Base-by-base conservation (phyloP, 202 grass and related monocot species). In the Panicum virgatum region DNA sequence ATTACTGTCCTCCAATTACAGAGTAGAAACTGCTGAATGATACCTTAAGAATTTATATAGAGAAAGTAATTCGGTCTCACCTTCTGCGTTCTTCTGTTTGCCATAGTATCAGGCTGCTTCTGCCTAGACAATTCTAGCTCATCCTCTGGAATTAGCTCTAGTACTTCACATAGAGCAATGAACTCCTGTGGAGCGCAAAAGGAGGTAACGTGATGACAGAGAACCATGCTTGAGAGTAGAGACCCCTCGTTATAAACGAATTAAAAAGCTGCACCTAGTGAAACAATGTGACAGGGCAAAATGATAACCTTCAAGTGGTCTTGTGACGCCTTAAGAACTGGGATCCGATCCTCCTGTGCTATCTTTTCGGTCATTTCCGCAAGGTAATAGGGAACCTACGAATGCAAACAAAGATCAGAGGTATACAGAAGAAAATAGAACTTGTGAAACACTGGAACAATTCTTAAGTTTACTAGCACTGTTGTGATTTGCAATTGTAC, bases 361-460 rank as follows among this genome's bases (percentile, higher is more conserved):
- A 89, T 64, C 46, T 90, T 91, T 66, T 98, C 96, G 14, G 85
- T 93, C 85, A 98, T 90, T 72, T 93, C 92, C 22, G 77, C 90
- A 11, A 96, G 87, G 87, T 89, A 98, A 78, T 87, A 98, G 1
- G 89, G 89, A 2, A 93, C 87, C 96, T 96, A 67, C n/a, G 76
- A 68, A 1, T 78, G 72, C 32, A 29, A 78, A 82, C 16, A 43
- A 51, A 2, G 40, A 44, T 20, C 65, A 50, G 36, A 78, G 5
- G 1, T 25, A 3, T 22, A 50, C n/a, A 22, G 3, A 13, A 2
- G 12, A n/a, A 12, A 60, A 44, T 30, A 4, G 36, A 43, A 43
- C 19, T 22, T 37, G 44, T 37, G 43, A 22, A 37, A 51, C 46
- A 11, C 26, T 47, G 25, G 20, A 20, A 7, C n/a, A 10, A 38